Conservation (phyloP, 441 rosid species). For the Erysimum cheiri region DNA sequence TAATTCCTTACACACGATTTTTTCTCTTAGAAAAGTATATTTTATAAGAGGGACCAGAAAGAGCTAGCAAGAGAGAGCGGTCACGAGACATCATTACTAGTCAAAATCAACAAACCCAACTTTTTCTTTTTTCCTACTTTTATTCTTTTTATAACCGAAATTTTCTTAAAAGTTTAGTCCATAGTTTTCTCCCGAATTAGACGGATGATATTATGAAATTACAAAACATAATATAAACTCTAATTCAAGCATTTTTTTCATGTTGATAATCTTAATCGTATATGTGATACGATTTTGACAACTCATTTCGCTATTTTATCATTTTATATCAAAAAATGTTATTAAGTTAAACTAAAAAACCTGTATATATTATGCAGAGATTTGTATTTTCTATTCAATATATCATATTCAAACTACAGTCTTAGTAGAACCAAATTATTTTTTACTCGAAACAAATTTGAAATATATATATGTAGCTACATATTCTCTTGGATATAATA, state of each 20-base stretch:
- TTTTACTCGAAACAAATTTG: not conserved
- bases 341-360: not conserved
- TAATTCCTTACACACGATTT: conserved; percentile 49
- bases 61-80: conserved; percentile 43
- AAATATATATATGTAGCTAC: not conserved
- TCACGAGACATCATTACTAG: conserved; percentile 52
- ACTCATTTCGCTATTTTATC: not conserved
- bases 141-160: conserved; percentile 26
- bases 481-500: conserved; percentile 33
- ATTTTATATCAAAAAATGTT: not conserved
- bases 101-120: conserved; percentile 63
- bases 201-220: conserved; percentile 10
- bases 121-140: conserved; percentile 39
- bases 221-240: conserved; percentile 12
- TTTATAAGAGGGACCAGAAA: conserved; percentile 42
- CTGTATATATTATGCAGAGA: not conserved
- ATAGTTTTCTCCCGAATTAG: conserved; percentile 29
- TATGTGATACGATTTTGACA: not conserved
- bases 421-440: not conserved
- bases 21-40: conserved; percentile 35
- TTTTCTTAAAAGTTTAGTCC: conserved; percentile 18
- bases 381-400: not conserved
- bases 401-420: not conserved
- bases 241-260: conserved; percentile 12
- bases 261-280: not conserved